Evolutionary conservation across 371 early-diverging fungal genomes (phyloP), one percentile per base, ranked within the genome.

Genomic region (Apophysomyces ossiformis): DNA sequence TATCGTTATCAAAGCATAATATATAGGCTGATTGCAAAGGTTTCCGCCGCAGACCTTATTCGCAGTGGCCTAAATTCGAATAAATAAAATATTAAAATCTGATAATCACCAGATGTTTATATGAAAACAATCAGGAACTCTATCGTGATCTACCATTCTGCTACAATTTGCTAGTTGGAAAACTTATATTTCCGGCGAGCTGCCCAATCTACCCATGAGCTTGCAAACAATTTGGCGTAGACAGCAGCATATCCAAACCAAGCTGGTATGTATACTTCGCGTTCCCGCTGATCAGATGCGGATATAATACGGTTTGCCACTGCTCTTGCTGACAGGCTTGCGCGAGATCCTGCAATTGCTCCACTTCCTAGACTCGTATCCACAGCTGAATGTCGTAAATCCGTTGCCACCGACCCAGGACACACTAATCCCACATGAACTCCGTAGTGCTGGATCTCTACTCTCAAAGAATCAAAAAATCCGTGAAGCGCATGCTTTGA

Each of bases 401-500:
- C 88, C 0, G 95, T 94, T 39, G 82, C 87, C 0, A 95, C 93
- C 0, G 93, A 91, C 0, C 90, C 95, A 16, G 94, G 94, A 61
- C 90, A 88, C 0, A 87, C 84, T 7, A 93, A 70, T 4, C 89
- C 87, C 7, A 95, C 82, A 54, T 85, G 84, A 1, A 93, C 83
- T 15, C 82, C 82, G 2, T 76, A 73, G 4, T 68, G 61, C 2
- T 74, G 77, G 7, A 93, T 71, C 68, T 96, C 96, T 68, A 95
- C 90, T 0, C 95, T 83, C 36, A 96, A 68, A 1, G 95, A 87
- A 56, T 89, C 87, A 77, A 95, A 95, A 74, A 91, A 96, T 0
- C 95, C 95, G 37, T 91, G 89, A 7, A 94, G 76, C 0, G 95
- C 96, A 69, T 90, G 91, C 62, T 96, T 96, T 56, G 91, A 86